Evolutionary conservation across 2,329 filamentous ascomycete species (phyloP), one percentile per base, ranked within the genome.

Genomic region (Stagonosporopsis cucurbitacearum): DNA sequence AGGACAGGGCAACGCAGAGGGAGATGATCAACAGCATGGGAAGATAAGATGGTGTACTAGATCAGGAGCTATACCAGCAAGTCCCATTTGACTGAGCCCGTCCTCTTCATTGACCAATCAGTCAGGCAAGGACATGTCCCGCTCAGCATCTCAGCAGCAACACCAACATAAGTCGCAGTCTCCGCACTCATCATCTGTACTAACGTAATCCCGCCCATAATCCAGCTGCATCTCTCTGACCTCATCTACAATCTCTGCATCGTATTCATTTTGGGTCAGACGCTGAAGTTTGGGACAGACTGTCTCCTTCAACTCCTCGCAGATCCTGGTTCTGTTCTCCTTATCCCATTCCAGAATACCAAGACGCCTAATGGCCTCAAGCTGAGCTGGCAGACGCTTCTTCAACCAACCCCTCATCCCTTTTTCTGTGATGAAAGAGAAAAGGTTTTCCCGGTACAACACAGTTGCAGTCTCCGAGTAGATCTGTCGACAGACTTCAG

Each of bases 1-100:
- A 85, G 71, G 94, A 97, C 64, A 85, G 90, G 59, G 91, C 92
- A 67, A 88, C 91, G 54, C 95, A 98, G 77, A 83, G 88, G 69
- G 94, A 97, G 79, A 88, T 97, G 79, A 96, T 98, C 69, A 86
- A 70, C 62, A 80, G 80, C 69, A 82, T 82, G 75, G 66, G 67
- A 22, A 59, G 67, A 61, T 75, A 67, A 59, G 48, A 9, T 30
- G 9, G 26, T 11, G 26, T 30, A 6, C 9, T 30, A 30, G 5
- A 30, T 30, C 9, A 30, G 3, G 26, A 30, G 26, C 26, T 30
- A 11, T 6, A 11, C 26, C 26, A 28, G 15, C 6, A n/a, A n/a
- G n/a, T n/a, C n/a, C n/a, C n/a, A n/a, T n/a, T n/a, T n/a, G n/a
- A n/a, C n/a, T n/a, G n/a, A n/a, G n/a, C n/a, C n/a, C n/a, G 12